Evolutionary conservation across 2,329 filamentous ascomycete genomes (phyloP).

Genomic region (Diplodia scrobiculata): DNA sequence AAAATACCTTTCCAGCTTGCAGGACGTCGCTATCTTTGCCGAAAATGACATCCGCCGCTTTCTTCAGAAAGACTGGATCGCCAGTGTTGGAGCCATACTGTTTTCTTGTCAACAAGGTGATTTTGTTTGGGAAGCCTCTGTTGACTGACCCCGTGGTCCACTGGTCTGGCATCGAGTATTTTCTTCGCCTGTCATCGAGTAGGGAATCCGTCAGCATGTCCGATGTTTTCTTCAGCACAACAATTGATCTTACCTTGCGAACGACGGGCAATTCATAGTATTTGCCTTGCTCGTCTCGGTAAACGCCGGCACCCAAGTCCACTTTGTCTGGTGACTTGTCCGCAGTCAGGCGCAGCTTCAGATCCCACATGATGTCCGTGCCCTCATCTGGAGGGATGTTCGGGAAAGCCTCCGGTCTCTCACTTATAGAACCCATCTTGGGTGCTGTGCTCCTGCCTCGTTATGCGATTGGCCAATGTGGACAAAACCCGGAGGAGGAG

Average conservation of each 20-base stretch:
- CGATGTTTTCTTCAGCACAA: no score
- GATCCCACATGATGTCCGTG: slow-evolving; percentile 40
- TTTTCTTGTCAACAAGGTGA: slow-evolving; percentile 3
- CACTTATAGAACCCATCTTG: slow-evolving; percentile 6
- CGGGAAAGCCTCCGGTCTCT: slow-evolving; percentile 35
- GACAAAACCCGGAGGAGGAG: no score
- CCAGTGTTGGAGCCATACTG: slow-evolving; percentile 45
- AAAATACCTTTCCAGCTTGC: background rate
- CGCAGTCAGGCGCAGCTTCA: slow-evolving; percentile 40
- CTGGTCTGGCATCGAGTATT: background rate
- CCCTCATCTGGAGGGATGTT: slow-evolving; percentile 36
- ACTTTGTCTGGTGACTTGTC: slow-evolving; percentile 41
- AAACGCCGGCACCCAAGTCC: slow-evolving; percentile 46
- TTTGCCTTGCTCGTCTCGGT: slow-evolving; percentile 40
- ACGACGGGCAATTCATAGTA: slow-evolving; percentile 42
- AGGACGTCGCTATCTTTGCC: slow-evolving; percentile 33
- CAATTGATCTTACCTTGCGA: slow-evolving; percentile 31
- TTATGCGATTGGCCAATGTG: no score
- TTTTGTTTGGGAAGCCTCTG: background rate
- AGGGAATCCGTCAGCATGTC: background rate
- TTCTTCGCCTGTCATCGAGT: background rate
- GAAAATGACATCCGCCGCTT: slow-evolving; percentile 41
- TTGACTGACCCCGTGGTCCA: background rate
- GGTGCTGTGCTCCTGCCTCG: background rate
- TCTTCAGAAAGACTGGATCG: slow-evolving; percentile 38